phyloP scores from a whole-genome alignment of 2,329 filamentous ascomycete genomes.

The Claviceps sorghi region DNA sequence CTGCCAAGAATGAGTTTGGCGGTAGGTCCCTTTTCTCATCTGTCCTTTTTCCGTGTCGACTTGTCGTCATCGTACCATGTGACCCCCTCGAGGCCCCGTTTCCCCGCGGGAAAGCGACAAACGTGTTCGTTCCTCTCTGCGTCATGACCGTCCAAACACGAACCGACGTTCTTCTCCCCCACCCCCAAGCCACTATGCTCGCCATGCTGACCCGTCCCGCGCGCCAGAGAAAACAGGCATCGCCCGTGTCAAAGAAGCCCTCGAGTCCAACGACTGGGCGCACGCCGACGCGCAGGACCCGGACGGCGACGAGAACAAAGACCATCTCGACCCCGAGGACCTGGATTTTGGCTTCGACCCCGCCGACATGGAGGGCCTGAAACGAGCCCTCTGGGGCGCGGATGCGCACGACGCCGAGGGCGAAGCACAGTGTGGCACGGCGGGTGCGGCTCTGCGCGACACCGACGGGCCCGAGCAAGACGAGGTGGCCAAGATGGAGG shows the following conservation, averaged over 20 bases:
- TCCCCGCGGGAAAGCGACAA: too few relatives aligned
- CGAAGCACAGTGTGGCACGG: conserved; percentile 8
- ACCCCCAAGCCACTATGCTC: too few relatives aligned
- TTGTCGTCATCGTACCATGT: too few relatives aligned
- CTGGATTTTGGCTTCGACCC: conserved; percentile 38
- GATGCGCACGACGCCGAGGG: conserved; percentile 12
- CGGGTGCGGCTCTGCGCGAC: neutral
- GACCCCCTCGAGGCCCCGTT: too few relatives aligned
- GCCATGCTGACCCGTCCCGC: neutral
- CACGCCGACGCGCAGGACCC: conserved; percentile 16
- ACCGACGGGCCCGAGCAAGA: conserved; percentile 18
- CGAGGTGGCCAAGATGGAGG: conserved; percentile 44
- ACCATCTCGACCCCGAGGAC: conserved; percentile 28
- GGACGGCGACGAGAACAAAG: conserved; percentile 13
- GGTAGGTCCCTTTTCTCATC: conserved; percentile 23
- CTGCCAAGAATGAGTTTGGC: conserved; percentile 41
- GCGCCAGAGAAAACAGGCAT: conserved; percentile 42
- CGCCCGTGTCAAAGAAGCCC: conserved; percentile 42
- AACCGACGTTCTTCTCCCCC: too few relatives aligned
- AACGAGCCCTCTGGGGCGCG: conserved; percentile 35
- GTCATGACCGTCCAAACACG: too few relatives aligned
- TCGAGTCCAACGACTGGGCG: conserved; percentile 53
- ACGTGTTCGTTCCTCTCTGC: too few relatives aligned
- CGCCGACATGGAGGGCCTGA: conserved; percentile 37
- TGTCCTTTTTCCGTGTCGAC: too few relatives aligned